Conservation (phyloP, 2,329 filamentous ascomycete genomes). For the Ceratocystis diversiconidia region DNA sequence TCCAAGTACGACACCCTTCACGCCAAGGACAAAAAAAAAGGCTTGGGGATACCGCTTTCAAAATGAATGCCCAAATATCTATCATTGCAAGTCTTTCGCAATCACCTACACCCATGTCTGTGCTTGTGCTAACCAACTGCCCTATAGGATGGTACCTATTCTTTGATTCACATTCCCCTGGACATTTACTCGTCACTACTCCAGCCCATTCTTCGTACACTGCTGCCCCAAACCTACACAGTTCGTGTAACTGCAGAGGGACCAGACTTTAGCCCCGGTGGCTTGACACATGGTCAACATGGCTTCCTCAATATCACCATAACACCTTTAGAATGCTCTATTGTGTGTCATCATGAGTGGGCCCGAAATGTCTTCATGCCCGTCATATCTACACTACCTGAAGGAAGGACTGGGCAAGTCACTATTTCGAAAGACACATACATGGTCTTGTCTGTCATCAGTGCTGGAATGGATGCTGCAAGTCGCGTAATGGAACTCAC, state of each 20-base stretch:
- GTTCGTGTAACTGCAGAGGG: constrained; percentile 27
- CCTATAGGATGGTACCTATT: constrained; percentile 66
- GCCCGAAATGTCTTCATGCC: constrained; percentile 64
- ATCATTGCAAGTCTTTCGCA: constrained; percentile 36
- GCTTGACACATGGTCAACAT: constrained; percentile 36
- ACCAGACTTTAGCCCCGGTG: constrained; percentile 12
- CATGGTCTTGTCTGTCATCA: constrained; percentile 77
- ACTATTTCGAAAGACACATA: constrained; percentile 73
- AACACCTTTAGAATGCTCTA: constrained; percentile 81
- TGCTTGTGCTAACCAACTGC: not conserved
- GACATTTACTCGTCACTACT: constrained; percentile 64
- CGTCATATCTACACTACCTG: constrained; percentile 48
- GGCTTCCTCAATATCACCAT: constrained; percentile 88
- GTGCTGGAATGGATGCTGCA: constrained; percentile 78
- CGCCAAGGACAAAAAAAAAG: not conserved
- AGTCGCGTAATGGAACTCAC: constrained; percentile 85
- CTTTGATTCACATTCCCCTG: constrained; percentile 79
- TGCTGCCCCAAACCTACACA: constrained; percentile 50
- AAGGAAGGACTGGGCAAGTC: constrained; percentile 38
- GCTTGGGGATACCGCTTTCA: too few species aligned
- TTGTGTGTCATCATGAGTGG: constrained; percentile 70
- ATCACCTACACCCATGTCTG: not conserved
- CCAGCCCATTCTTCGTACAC: constrained; percentile 71
- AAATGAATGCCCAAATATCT: constrained; percentile 43
- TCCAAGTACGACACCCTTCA: not conserved